Evolutionary conservation across 148 eudicot species (phyloP).

Genomic region (Rhododendron simsii): DNA sequence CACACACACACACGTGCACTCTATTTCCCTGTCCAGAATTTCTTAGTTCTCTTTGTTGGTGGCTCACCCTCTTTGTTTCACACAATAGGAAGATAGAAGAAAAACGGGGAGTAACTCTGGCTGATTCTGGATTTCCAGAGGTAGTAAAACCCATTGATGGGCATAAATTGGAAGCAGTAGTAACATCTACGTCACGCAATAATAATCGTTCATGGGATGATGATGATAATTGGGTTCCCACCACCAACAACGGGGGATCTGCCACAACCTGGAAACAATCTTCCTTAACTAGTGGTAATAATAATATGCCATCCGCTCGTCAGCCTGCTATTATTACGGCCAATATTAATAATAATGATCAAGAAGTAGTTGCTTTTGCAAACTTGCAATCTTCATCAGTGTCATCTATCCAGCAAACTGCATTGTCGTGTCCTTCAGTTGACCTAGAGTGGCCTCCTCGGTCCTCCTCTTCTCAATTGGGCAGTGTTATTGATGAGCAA

Average conservation of each 20-base stretch:
- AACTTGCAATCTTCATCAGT: slow-evolving; percentile 23
- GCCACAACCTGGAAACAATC: slow-evolving; percentile 23
- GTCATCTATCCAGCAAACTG: slow-evolving; percentile 45
- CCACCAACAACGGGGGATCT: slow-evolving; percentile 23
- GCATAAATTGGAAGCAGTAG: slow-evolving; percentile 18
- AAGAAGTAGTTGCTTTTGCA: slow-evolving; percentile 14
- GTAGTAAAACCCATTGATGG: slow-evolving; percentile 39
- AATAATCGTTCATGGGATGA: slow-evolving; percentile 80
- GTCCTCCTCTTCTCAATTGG: slow-evolving; percentile 32
- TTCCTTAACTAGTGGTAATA: slow-evolving; percentile 12
- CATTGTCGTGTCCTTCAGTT: slow-evolving; percentile 52
- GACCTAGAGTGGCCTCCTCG: slow-evolving; percentile 97
- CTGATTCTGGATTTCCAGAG: slow-evolving; percentile 59
- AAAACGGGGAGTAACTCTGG: slow-evolving; percentile 79
- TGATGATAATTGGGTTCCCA: slow-evolving; percentile 79
- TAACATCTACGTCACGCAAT: slow-evolving; percentile 38
- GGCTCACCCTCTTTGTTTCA: slow-evolving; percentile 3
- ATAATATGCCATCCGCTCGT: slow-evolving; percentile 13
- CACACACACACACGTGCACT: not conserved
- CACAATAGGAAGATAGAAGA: slow-evolving; percentile 77
- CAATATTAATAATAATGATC: not conserved
- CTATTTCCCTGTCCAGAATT: not conserved
- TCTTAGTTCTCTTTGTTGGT: not conserved
- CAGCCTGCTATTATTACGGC: slow-evolving; percentile 27
- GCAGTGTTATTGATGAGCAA: slow-evolving; percentile 21